Evolutionary conservation across 2,329 filamentous ascomycete species (phyloP), one percentile per base, ranked within the genome.

Genomic region (Blastomyces gilchristii): DNA sequence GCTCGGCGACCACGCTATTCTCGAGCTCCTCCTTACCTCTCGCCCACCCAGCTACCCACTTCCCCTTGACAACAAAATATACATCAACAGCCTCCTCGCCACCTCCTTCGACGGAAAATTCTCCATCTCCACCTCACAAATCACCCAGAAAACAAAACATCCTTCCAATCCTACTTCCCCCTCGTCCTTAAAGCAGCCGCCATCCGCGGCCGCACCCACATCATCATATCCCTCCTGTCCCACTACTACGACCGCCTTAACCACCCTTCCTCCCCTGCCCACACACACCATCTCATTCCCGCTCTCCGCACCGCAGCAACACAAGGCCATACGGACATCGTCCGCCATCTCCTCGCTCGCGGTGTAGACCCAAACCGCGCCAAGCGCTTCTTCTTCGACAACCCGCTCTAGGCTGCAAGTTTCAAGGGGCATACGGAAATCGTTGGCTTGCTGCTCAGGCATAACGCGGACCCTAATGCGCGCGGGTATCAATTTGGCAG

Each of bases 381-480:
- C 25, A 47, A 28, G 31, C 25, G 25, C 31, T 47, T 45, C 14
- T 60, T 45, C 22, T 57, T 57, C 18, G 41, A 25, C 28, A 62
- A 56, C 37, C 31, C 66, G 28, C 60, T 68, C 18, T 61, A 67
- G 43, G 37, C 18, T n/a, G 67, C 66, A 3, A 62, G 61, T 5
- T 37, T 41, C 34, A 52, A 60, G n/a, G 61, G 58, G 8, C 11
- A 63, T 43, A 18, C 58, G 2, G 61, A 62, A 8, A 57, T 65
- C 28, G 58, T 52, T 1, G 28, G 11, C 14, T 28, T 60, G 22
- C 34, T 60, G 25, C 43, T 39, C 6, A 7, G 9, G n/a, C 22
- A 50, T 18, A 60, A 66, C 43, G 64, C 65, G 7, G 67, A 68
- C 53, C 61, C 64, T 14, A 53, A 64, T 39, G 47, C 64, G 28